These are phyloP conservation scores for Paramecium primaurelia DNA, from an alignment of 73 alveolate species.

Conservation along the genomic window DNA sequence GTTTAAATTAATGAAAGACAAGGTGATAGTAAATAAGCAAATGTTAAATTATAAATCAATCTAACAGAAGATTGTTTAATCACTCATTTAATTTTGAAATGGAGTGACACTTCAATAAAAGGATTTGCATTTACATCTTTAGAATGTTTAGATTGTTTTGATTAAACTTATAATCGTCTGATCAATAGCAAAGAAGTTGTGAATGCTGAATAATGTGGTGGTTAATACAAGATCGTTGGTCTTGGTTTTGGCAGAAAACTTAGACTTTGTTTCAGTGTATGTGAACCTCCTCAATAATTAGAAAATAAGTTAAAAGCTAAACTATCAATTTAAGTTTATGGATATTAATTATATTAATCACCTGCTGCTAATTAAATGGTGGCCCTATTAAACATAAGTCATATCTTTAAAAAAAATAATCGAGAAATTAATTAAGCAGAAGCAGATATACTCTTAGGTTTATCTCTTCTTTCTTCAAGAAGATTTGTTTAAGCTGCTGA, in stretches of 20 bases:
- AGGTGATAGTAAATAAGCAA: background rate
- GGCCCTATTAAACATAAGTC: background rate
- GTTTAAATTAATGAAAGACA: background rate
- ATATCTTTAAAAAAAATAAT: slow-evolving; percentile 8
- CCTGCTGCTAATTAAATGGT: slow-evolving; percentile 51
- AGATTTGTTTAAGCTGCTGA: slow-evolving; percentile 38
- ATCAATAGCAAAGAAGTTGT: slow-evolving; percentile 12
- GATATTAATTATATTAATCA: background rate
- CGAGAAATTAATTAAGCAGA: background rate
- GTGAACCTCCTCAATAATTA: background rate
- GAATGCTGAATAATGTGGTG: background rate
- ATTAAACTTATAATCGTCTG: background rate
- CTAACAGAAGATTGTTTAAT: background rate
- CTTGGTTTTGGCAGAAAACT: background rate
- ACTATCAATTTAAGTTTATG: background rate
- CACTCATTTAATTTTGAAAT: background rate
- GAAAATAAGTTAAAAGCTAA: slow-evolving; percentile 2
- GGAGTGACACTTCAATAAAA: background rate
- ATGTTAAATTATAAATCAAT: background rate
- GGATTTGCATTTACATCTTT: background rate
- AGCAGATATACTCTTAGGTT: slow-evolving; percentile 8
- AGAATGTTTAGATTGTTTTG: slow-evolving; percentile 6
- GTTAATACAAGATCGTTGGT: background rate
- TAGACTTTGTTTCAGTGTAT: background rate
- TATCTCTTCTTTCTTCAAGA: slow-evolving; percentile 31